Conservation (phyloP, 768 basidiomycete species). For the Tubosaeta sp. region DNA sequence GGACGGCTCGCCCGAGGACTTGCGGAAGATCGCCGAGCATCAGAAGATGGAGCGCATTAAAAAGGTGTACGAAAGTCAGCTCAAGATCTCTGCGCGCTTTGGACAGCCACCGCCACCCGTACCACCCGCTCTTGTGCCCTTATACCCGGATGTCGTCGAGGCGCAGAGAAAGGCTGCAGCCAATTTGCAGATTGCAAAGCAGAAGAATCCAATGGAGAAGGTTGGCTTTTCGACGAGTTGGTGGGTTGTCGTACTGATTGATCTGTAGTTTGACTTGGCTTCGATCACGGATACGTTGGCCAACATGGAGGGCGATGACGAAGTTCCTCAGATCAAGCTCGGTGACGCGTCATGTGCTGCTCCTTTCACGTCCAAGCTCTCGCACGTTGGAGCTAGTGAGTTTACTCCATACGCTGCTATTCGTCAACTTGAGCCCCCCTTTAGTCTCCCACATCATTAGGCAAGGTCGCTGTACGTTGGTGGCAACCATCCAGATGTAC, state of each 20-base stretch:
- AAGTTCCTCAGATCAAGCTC: constrained; percentile 96
- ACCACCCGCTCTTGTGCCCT: constrained; percentile 79
- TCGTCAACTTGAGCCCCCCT: neutral
- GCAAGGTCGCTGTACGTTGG: constrained; percentile 97
- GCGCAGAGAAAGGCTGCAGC: constrained; percentile 80
- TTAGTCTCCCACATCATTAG: constrained; percentile 95
- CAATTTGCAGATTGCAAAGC: constrained; percentile 59
- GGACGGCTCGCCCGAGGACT: constrained; percentile 87
- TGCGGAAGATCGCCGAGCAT: constrained; percentile 91
- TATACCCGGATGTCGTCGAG: constrained; percentile 86
- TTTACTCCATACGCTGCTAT: constrained; percentile 7
- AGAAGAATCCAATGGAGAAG: constrained; percentile 89
- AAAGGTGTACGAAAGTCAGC: constrained; percentile 95
- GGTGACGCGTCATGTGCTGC: constrained; percentile 99
- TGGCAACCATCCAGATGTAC: constrained; percentile 99
- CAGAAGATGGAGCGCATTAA: constrained; percentile 88
- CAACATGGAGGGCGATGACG: constrained; percentile 91
- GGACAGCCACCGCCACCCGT: constrained; percentile 93
- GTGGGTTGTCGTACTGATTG: constrained; percentile 1
- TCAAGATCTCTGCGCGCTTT: constrained; percentile 86
- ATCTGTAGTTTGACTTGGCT: constrained; percentile 64
- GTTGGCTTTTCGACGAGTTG: constrained; percentile 35
- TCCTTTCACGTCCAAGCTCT: constrained; percentile 96
- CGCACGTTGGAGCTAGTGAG: constrained; percentile 95
- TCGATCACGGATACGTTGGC: constrained; percentile 82